A percentile compares a stretch with the other conserved stretches of the same genome.
Conservation (phyloP, 805 yeast species). For the Saturnispora diversa region DNA sequence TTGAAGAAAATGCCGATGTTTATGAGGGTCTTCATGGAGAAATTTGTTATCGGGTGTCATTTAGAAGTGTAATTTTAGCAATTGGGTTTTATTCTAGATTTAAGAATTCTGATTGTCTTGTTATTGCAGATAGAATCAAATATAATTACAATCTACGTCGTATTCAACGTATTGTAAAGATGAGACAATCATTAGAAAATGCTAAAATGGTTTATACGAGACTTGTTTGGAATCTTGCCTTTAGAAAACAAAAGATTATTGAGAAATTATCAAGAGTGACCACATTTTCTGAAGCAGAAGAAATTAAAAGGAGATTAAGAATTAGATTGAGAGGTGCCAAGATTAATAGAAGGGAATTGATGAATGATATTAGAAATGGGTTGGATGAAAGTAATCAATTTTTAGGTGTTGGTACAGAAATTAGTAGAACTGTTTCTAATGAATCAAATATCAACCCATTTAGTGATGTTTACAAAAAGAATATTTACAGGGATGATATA, state of each 20-base stretch:
- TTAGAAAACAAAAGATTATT: slow-evolving; percentile 7
- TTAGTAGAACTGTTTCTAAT: slow-evolving; percentile 22
- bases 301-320: slow-evolving; percentile 4
- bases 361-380: slow-evolving; percentile 11
- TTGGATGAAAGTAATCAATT: slow-evolving; percentile 6
- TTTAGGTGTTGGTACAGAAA: slow-evolving; percentile 3
- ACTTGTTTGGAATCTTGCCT: slow-evolving; percentile 32
- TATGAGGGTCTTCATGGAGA: slow-evolving; percentile 18
- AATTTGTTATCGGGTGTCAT: slow-evolving; percentile 55
- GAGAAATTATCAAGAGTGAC: slow-evolving; percentile 7
- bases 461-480: slow-evolving; percentile 15
- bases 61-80: slow-evolving; percentile 51
- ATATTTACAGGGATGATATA: slow-evolving; percentile 1
- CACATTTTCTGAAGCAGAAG: slow-evolving; percentile 1
- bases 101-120: slow-evolving; percentile 69
- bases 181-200: slow-evolving; percentile 37
- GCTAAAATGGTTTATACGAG: slow-evolving; percentile 41
- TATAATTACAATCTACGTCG: slow-evolving; percentile 50
- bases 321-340: slow-evolving; percentile 9
- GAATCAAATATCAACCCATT: slow-evolving; percentile 26
- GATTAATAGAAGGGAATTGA: slow-evolving; percentile 3
- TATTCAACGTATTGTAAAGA: slow-evolving; percentile 40
- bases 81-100: slow-evolving; percentile 73
- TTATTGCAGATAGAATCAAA: slow-evolving; percentile 62
- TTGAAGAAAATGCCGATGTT: slow-evolving; percentile 39